Evolutionary conservation across 208 protist genomes (phyloP), one percentile per base, ranked within the genome.

Genomic region (Leishmania major): DNA sequence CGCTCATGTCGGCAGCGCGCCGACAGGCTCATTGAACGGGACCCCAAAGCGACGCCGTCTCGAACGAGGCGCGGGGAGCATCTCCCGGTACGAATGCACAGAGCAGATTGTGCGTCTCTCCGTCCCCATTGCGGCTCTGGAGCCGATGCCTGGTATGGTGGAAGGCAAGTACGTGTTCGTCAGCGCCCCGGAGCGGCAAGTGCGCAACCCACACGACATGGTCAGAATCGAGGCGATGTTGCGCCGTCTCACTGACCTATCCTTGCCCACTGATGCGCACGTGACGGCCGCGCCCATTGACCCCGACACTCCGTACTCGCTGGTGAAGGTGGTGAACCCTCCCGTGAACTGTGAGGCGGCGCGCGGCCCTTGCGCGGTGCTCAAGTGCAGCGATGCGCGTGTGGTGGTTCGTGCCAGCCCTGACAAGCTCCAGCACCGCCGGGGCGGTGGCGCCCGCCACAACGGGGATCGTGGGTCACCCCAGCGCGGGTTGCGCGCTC

Each of bases 281-380:
- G 78, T 97, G 47, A 91, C 88, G 13, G 86, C 90, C 0, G 85
- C 82, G 22, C 85, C 88, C 0, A 80, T 96, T n/a, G 86, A 90
- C 75, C 71, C 79, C 3, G 87, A 95, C 83, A 91, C 87, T 10
- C 82, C 94, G 0, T 97, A 96, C 77, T 74, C 89, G 40, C 88
- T 97, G 2, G 78, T 94, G 11, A 87, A 76, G 28, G 77, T 97
- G 73, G 83, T 97, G 53, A 97, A 97, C 79, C 86, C 94, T 15
- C 94, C 94, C 1, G 10, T 82, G 47, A 84, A 90, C 74, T 80
- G 74, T 35, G 66, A 82, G 55, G 72, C 76, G 25, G 83, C 66
- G 51, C 75, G 85, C n/a, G 85, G 90, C 2, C 91, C 88, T 25
- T 94, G 88, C 55, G 90, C 90, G 45, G 66, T 94, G 49, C 83